These are phyloP conservation scores for Epichloe glyceriae DNA, from an alignment of 2,329 filamentous ascomycete genomes.

Conservation along the genomic window DNA sequence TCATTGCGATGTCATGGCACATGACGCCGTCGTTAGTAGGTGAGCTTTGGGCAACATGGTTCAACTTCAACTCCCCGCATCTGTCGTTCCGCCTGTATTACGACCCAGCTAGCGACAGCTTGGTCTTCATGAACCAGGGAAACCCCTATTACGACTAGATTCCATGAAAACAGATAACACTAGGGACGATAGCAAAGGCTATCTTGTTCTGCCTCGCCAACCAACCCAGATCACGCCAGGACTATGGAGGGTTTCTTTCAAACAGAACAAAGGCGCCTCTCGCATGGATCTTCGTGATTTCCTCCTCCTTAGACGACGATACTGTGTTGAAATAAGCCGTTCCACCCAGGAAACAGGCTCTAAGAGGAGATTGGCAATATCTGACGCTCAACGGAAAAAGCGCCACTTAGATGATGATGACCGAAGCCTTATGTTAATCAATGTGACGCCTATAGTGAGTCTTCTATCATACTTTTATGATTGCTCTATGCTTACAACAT, in stretches of 20 bases:
- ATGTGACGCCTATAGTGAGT: too few relatives aligned
- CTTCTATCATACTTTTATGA: too few relatives aligned
- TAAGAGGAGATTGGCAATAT: neutral
- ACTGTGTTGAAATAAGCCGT: neutral
- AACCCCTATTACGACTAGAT: neutral
- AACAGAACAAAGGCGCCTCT: neutral
- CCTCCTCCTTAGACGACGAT: neutral
- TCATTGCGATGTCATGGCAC: too few relatives aligned
- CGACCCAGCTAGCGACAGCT: neutral
- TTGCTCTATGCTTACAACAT: too few relatives aligned
- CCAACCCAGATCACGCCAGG: neutral
- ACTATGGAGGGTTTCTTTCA: neutral
- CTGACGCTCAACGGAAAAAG: neutral
- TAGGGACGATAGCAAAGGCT: neutral
- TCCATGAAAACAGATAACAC: neutral
- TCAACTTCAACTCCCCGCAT: neutral
- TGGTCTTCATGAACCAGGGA: neutral
- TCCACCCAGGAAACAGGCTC: neutral
- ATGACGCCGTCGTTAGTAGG: too few relatives aligned
- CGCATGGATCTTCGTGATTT: neutral
- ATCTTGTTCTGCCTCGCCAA: neutral
- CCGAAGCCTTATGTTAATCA: too few relatives aligned
- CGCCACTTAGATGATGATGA: neutral
- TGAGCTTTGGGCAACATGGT: neutral
- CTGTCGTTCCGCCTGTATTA: neutral